These are phyloP conservation scores for Hamamelis virginiana DNA, from an alignment of 164 flowering plant species.

Conservation along the genomic window DNA sequence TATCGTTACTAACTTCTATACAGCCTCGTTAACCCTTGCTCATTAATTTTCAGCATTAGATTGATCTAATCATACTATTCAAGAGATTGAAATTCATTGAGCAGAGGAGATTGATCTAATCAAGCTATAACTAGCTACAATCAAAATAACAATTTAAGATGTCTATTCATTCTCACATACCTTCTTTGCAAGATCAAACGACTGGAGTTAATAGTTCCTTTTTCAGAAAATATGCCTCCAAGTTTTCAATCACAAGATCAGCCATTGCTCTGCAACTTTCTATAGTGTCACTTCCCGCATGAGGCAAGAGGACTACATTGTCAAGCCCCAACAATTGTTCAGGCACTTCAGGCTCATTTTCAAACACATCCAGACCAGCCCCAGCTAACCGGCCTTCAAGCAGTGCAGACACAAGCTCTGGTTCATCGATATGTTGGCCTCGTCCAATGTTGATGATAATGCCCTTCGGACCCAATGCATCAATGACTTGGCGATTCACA, in stretches of 20 bases:
- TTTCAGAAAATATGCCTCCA: conserved; percentile 53
- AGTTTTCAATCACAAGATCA: conserved; percentile 54
- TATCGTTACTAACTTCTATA: too few species aligned
- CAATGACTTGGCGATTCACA: conserved; percentile 66
- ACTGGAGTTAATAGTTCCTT: conserved; percentile 59
- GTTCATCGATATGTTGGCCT: conserved; percentile 54
- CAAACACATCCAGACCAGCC: conserved; percentile 69
- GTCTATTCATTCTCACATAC: too few species aligned
- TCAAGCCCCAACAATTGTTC: conserved; percentile 41
- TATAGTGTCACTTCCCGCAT: conserved; percentile 50
- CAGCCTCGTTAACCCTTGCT: too few species aligned
- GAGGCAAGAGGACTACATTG: conserved; percentile 58
- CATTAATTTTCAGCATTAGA: too few species aligned
- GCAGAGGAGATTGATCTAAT: too few species aligned
- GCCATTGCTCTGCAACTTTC: conserved; percentile 57
- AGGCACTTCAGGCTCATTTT: conserved; percentile 57
- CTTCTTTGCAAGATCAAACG: conserved; percentile 19
- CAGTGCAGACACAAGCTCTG: conserved; percentile 61
- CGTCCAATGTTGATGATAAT: conserved; percentile 49
- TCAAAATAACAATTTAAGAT: too few species aligned
- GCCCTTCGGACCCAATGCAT: conserved; percentile 77
- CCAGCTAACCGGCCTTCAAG: conserved; percentile 61
- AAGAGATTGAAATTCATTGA: too few species aligned
- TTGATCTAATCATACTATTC: too few species aligned
- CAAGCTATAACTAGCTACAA: too few species aligned